Percentiles rank a stretch among this genome's conserved stretches.
phyloP scores from a whole-genome alignment of 441 rosid genomes.

The Heliophila coronopifolia region DNA sequence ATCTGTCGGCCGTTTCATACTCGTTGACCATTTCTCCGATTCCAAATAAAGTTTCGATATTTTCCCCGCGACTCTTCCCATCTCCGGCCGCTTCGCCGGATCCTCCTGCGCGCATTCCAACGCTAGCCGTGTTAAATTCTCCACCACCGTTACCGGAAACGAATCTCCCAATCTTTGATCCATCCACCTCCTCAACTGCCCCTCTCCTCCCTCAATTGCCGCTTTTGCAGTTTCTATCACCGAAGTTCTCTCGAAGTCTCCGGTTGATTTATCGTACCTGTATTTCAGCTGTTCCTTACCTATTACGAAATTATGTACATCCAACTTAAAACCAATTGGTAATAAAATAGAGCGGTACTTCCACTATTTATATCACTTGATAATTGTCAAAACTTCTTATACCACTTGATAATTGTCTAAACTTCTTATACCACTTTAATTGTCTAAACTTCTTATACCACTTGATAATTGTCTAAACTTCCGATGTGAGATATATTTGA shows the following conservation, averaged over 20 bases:
- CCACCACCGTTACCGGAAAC: conserved; percentile 63
- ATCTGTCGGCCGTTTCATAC: conserved; percentile 34
- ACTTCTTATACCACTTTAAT: too few relatives aligned
- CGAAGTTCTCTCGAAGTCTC: conserved; percentile 47
- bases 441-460: too few relatives aligned
- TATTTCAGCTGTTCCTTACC: conserved; percentile 71
- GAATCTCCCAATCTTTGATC: conserved; percentile 67
- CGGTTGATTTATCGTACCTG: conserved; percentile 35
- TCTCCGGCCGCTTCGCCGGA: conserved; percentile 55
- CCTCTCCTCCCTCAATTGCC: conserved; percentile 34
- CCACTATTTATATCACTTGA: too few relatives aligned
- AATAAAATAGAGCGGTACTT: too few relatives aligned
- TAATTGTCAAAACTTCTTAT: too few relatives aligned
- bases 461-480: too few relatives aligned
- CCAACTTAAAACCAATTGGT: too few relatives aligned
- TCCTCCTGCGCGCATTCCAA: conserved; percentile 60
- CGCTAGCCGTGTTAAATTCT: conserved; percentile 49
- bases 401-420: too few relatives aligned
- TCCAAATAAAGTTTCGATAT: conserved; percentile 57
- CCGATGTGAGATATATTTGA: too few relatives aligned
- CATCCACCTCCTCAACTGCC: conserved; percentile 57
- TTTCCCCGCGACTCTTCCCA: conserved; percentile 78
- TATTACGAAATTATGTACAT: too few relatives aligned
- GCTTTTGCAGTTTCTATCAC: conserved; percentile 48
- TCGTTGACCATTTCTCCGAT: conserved; percentile 51